These are phyloP conservation scores for Penicillium fuscoglaucum DNA, from an alignment of 2,329 filamentous ascomycete species.

Conservation along the genomic window DNA sequence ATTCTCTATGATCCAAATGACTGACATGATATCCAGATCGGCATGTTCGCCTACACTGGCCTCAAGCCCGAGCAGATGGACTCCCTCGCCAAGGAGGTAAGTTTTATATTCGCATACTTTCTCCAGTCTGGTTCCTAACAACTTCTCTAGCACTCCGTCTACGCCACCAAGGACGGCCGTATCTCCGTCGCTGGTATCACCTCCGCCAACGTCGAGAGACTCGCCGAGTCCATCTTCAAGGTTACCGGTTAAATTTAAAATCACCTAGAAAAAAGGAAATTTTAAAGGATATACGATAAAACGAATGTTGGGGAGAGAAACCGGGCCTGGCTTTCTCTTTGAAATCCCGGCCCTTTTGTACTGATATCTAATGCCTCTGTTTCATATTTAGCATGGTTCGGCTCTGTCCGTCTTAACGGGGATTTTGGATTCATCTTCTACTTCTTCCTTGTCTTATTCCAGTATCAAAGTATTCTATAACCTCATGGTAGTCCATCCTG, in stretches of 20 bases:
- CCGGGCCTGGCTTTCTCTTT: slow-evolving; percentile 1
- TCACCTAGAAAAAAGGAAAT: neutral
- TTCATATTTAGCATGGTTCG: slow-evolving; percentile 28
- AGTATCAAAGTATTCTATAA: neutral
- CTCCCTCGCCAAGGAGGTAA: slow-evolving; percentile 77
- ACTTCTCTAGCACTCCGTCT: slow-evolving; percentile 74
- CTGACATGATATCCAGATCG: slow-evolving; percentile 59
- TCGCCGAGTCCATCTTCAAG: slow-evolving; percentile 54
- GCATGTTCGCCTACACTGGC: slow-evolving; percentile 99
- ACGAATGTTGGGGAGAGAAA: slow-evolving; percentile 9
- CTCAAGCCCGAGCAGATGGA: slow-evolving; percentile 91
- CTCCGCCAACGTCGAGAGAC: slow-evolving; percentile 50
- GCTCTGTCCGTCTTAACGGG: slow-evolving; percentile 26
- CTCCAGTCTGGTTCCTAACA: slow-evolving; percentile 12
- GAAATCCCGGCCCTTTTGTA: slow-evolving; percentile 20
- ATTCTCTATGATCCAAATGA: neutral
- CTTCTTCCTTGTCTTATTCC: neutral
- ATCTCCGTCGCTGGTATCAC: slow-evolving; percentile 54
- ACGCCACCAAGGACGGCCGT: slow-evolving; percentile 76
- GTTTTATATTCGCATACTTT: slow-evolving; percentile 17
- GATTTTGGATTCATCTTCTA: slow-evolving; percentile 20
- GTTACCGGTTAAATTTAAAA: slow-evolving; percentile 45
- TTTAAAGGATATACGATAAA: slow-evolving; percentile 11
- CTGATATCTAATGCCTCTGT: slow-evolving; percentile 32
- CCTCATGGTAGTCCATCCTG: neutral